Base-by-base conservation (phyloP, 148 eudicot genomes). In the Limonium bicolor region DNA sequence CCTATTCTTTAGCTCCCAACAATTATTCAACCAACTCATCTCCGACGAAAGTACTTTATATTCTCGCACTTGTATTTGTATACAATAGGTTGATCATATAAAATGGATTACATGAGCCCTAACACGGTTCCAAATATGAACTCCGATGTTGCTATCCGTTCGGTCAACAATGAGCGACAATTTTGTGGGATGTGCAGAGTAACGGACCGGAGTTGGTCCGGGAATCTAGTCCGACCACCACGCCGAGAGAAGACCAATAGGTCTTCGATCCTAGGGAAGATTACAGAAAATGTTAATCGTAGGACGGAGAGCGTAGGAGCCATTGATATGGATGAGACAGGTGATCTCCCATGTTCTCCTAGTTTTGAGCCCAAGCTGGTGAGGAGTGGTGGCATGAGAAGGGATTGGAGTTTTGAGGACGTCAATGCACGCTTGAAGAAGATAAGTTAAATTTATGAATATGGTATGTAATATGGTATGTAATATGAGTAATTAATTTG, bases 341-440 rank as follows among this genome's bases (percentile, higher is more conserved):
- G 41, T 6, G 33, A n/a, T n/a, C n/a, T n/a, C n/a, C n/a, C n/a
- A n/a, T n/a, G n/a, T n/a, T n/a, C n/a, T n/a, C n/a, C n/a, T n/a
- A n/a, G n/a, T n/a, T n/a, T 17, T 2, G 45, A 56, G 27, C 96
- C 96, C 0, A 70, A 54, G 58, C 35, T 86, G 51, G 65, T 71
- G 49, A 80, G 95, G 57, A 71, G 92, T 51, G 51, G 65, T 13
- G 95, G 86, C 19, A 52, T 72, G 71, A 72, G 95, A 59, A 69
- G 86, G 66, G 92, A 85, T 67, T 85, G 95, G 95, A 85, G 92
- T 63, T 74, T 85, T 40, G 92, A 85, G 63, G 59, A 80, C 48
- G n/a, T n/a, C n/a, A n/a, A n/a, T n/a, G n/a, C n/a, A n/a, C n/a
- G n/a, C n/a, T n/a, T n/a, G n/a, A n/a, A n/a, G n/a, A n/a, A n/a